Conservation (phyloP, 139 green algal genomes). For the Volvox africanus region DNA sequence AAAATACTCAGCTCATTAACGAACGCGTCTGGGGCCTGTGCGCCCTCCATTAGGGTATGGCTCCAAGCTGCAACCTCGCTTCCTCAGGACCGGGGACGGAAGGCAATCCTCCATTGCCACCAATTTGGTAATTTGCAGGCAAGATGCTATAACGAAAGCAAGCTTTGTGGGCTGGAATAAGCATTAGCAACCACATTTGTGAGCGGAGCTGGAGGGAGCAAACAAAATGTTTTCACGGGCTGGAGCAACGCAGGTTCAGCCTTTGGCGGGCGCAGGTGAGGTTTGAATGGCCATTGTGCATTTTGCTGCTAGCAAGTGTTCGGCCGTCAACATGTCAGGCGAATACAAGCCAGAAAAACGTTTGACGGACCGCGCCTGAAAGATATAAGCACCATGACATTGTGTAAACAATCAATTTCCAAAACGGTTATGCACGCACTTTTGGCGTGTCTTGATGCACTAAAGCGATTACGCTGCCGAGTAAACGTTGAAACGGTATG, state of each 20-base stretch:
- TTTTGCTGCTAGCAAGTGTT: not conserved
- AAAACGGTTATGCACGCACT: too few relatives aligned
- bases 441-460: too few relatives aligned
- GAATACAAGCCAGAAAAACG: not conserved
- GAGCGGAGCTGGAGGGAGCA: not conserved
- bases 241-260: conserved; percentile 37
- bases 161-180: not conserved
- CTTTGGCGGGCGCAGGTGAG: conserved; percentile 20
- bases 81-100: not conserved
- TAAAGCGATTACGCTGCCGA: too few relatives aligned
- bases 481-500: too few relatives aligned
- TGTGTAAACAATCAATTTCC: too few relatives aligned
- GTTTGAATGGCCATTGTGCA: too few relatives aligned
- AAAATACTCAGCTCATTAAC: not conserved
- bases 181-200: not conserved
- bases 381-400: too few relatives aligned
- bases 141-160: not conserved
- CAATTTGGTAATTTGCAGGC: not conserved
- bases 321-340: not conserved
- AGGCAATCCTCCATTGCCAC: not conserved
- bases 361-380: too few relatives aligned
- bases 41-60: not conserved
- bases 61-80: not conserved
- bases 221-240: conserved; percentile 23
- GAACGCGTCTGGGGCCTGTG: not conserved